These are phyloP conservation scores for Fabrea salina DNA, from an alignment of 169 alveolate species.

Conservation along the genomic window DNA sequence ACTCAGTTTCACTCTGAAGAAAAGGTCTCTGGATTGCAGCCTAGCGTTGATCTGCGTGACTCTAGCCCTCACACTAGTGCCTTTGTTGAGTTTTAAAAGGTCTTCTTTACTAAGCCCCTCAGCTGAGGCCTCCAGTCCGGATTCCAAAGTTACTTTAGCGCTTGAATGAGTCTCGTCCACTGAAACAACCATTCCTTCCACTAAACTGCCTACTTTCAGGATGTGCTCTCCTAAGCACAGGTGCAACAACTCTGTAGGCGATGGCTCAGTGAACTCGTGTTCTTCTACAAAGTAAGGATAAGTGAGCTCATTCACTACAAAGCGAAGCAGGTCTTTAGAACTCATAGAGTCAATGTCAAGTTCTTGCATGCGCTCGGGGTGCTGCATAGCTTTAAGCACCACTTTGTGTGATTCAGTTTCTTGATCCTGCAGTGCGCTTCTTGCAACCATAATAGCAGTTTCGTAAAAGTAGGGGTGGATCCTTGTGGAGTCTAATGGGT, in stretches of 20 bases:
- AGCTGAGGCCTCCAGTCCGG: constrained; percentile 1
- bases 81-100: background rate
- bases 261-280: constrained; percentile 37
- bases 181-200: constrained; percentile 9
- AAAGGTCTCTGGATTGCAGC: background rate
- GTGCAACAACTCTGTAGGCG: constrained; percentile 53
- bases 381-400: constrained; percentile 26
- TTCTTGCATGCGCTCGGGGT: constrained; percentile 43
- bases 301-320: constrained; percentile 51
- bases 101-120: constrained; percentile 22
- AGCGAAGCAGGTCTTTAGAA: constrained; percentile 40
- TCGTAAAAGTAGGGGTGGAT: constrained; percentile 50
- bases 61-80: constrained; percentile 47
- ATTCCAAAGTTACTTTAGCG: background rate
- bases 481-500: constrained; percentile 48
- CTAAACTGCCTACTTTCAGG: constrained; percentile 53
- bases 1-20: background rate
- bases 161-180: background rate
- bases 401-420: constrained; percentile 9
- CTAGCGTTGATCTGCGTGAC: background rate
- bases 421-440: constrained; percentile 29
- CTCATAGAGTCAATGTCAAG: constrained; percentile 53
- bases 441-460: constrained; percentile 43
- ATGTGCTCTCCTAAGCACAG: constrained; percentile 61
- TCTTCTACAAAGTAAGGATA: constrained; percentile 54